Evolutionary conservation across 2,329 filamentous ascomycete genomes (phyloP).

Genomic region (Phyllosticta ampelicida): DNA sequence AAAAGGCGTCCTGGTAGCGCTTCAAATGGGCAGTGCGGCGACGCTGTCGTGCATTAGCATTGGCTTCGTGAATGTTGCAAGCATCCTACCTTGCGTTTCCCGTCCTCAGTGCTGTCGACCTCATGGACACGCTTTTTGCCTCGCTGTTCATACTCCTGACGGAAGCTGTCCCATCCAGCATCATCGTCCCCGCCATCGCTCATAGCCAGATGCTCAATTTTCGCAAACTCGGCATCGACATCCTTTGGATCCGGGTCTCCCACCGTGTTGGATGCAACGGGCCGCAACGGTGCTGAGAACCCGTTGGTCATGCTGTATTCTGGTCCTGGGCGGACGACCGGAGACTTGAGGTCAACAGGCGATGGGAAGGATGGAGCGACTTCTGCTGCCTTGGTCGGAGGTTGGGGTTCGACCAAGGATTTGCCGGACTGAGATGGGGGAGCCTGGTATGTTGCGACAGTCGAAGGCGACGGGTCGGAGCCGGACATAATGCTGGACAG

Average conservation of each 20-base stretch:
- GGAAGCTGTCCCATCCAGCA: constrained; percentile 40
- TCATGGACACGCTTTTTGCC: constrained; percentile 58
- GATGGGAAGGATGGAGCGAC: background rate
- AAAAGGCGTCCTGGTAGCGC: constrained; percentile 48
- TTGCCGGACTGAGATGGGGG: constrained; percentile 1
- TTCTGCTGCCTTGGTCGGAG: background rate
- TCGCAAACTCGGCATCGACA: constrained; percentile 55
- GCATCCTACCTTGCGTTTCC: constrained; percentile 49
- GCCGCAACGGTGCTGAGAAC: constrained; percentile 2
- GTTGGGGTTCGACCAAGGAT: background rate
- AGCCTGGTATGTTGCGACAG: constrained; percentile 19
- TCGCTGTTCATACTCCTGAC: constrained; percentile 42
- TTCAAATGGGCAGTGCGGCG: constrained; percentile 46
- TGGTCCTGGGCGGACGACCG: background rate
- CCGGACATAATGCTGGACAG: constrained; percentile 90
- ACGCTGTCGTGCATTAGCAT: constrained; percentile 38
- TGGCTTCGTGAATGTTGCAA: background rate
- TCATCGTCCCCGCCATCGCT: constrained; percentile 46
- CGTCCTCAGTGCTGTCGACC: constrained; percentile 50
- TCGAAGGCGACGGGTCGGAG: constrained; percentile 50
- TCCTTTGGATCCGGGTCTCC: constrained; percentile 44
- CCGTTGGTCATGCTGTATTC: constrained; percentile 4
- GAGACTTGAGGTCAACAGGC: background rate
- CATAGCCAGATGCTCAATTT: constrained; percentile 45
- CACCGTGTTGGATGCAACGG: background rate